These are phyloP conservation scores for Calonectria pauciramosa DNA, from an alignment of 2,329 filamentous ascomycete species.

Conservation along the genomic window DNA sequence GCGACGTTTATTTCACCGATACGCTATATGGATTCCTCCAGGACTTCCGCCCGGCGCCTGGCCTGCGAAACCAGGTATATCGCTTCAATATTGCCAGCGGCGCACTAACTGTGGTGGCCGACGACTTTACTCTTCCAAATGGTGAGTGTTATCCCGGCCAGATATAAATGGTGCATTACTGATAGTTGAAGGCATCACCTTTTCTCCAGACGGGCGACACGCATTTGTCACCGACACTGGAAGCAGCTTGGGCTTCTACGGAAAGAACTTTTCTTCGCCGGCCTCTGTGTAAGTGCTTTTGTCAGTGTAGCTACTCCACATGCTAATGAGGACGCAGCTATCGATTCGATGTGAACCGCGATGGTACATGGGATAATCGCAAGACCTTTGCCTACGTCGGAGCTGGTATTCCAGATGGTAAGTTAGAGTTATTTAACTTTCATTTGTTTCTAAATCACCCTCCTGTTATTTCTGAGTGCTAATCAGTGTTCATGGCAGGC, in stretches of 20 bases:
- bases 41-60: constrained; percentile 67
- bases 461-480: background rate
- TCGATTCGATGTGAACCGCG: constrained; percentile 56
- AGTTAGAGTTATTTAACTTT: constrained; percentile 27
- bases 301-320: too few relatives aligned
- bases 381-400: constrained; percentile 70
- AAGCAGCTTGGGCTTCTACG: constrained; percentile 54
- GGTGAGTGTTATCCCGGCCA: constrained; percentile 52
- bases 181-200: constrained; percentile 61
- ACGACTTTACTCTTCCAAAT: constrained; percentile 69
- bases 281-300: constrained; percentile 54
- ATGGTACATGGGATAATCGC: constrained; percentile 62
- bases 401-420: constrained; percentile 70
- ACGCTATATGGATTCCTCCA: constrained; percentile 71
- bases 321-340: background rate
- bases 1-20: constrained; percentile 74
- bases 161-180: too few relatives aligned
- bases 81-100: constrained; percentile 64
- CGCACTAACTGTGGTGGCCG: constrained; percentile 68
- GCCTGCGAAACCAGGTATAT: constrained; percentile 71
- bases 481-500: constrained; percentile 50
- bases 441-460: too few relatives aligned
- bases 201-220: constrained; percentile 65
- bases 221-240: constrained; percentile 72
- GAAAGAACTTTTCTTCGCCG: constrained; percentile 56